phyloP scores from a whole-genome alignment of 257 asterid species.

The Voacanga thouarsii region DNA sequence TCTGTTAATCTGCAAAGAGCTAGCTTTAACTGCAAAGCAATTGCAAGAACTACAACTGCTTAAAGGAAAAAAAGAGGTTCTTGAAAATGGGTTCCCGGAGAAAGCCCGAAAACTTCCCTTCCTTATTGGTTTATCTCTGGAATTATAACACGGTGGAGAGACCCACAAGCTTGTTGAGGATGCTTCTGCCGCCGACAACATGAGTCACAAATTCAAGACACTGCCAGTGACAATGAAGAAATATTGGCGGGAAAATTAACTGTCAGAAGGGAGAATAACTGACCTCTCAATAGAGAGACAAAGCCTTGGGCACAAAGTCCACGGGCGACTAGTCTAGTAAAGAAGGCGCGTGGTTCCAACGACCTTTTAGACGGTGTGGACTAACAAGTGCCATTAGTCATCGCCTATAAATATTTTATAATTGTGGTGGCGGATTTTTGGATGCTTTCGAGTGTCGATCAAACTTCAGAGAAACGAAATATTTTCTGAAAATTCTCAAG shows the following conservation, averaged over 20 bases:
- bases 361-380: not conserved
- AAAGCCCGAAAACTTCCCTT: not conserved
- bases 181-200: slow-evolving; percentile 16
- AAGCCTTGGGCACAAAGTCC: not conserved
- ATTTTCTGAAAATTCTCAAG: slow-evolving; percentile 1
- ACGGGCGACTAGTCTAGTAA: not conserved
- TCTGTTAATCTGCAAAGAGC: not conserved
- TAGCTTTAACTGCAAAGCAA: not conserved
- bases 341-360: slow-evolving; percentile 3
- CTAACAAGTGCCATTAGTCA: slow-evolving; percentile 4
- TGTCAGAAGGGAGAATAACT: not conserved
- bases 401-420: slow-evolving; percentile 1
- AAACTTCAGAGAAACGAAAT: not conserved
- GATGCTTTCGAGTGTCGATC: not conserved
- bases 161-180: slow-evolving; percentile 17
- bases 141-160: not conserved
- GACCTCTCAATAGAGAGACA: not conserved
- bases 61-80: slow-evolving; percentile 2
- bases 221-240: not conserved
- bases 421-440: not conserved
- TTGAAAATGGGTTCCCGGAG: slow-evolving; percentile 7
- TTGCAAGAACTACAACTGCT: not conserved
- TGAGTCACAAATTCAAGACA: not conserved
- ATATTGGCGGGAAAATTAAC: slow-evolving; percentile 11
- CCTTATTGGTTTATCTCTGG: slow-evolving; percentile 1